Conservation (phyloP, 169 alveolate genomes). For the Sarcocystis neurona region DNA sequence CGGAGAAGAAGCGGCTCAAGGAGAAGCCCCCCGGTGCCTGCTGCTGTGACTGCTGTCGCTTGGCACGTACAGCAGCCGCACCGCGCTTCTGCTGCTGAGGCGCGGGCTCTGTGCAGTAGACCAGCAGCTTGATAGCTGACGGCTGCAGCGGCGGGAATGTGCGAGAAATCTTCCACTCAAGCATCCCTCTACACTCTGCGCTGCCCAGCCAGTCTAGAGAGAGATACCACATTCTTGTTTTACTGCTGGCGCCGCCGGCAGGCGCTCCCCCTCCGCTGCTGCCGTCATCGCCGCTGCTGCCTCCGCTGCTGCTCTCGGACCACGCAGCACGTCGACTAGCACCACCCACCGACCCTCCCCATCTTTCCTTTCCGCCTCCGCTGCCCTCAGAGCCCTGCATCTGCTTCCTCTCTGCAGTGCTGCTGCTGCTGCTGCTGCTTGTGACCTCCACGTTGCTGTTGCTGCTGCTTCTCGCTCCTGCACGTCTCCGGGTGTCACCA, state of each 20-base stretch:
- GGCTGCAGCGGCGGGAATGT: not conserved
- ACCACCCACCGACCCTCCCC: too few relatives aligned
- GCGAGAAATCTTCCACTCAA: not conserved
- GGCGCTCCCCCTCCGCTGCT: not conserved
- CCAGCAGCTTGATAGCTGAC: slow-evolving; percentile 1
- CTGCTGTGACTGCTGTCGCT: too few relatives aligned
- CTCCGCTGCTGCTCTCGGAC: not conserved
- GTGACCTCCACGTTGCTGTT: too few relatives aligned
- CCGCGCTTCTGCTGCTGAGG: too few relatives aligned
- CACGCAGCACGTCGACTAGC: too few relatives aligned
- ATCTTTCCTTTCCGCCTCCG: too few relatives aligned
- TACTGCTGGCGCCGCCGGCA: not conserved
- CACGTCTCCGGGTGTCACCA: not conserved
- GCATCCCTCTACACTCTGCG: not conserved
- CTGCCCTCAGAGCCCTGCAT: too few relatives aligned
- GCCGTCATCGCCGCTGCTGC: not conserved
- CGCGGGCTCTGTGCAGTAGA: slow-evolving; percentile 18
- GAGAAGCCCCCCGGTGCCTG: too few relatives aligned
- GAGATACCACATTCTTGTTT: not conserved
- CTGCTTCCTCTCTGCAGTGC: too few relatives aligned
- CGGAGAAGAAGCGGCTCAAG: too few relatives aligned
- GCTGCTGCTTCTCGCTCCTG: too few relatives aligned
- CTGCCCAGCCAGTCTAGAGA: slow-evolving; percentile 7
- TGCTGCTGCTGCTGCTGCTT: slow-evolving; percentile 42
- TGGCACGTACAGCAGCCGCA: too few relatives aligned